A percentile compares a stretch with the other conserved stretches of the same genome.
Evolutionary conservation across 75 land plant species (phyloP).

Genomic region (Picea glauca): DNA sequence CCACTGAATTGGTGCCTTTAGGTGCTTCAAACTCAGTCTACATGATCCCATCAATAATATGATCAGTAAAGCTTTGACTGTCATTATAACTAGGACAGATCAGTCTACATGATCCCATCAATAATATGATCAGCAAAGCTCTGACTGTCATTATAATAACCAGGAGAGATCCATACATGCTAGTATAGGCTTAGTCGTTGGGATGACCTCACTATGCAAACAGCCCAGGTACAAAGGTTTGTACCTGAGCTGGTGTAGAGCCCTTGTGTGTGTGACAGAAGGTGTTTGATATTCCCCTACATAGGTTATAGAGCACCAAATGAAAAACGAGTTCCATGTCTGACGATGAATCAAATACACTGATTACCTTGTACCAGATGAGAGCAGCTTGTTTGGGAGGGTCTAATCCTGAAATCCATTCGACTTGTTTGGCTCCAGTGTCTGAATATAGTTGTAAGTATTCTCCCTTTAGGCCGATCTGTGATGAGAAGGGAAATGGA

Average conservation of each 20-base stretch:
- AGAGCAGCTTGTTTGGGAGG: constrained; percentile 5
- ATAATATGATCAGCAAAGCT: too few relatives aligned
- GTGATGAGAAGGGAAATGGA: background rate
- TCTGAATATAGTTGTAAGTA: background rate
- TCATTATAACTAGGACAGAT: background rate
- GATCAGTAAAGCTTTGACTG: background rate
- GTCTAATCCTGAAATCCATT: background rate
- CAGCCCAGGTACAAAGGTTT: too few relatives aligned
- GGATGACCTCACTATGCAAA: too few relatives aligned
- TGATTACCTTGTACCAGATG: constrained; percentile 7
- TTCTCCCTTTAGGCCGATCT: constrained; percentile 5
- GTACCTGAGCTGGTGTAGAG: too few relatives aligned
- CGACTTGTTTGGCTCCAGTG: background rate
- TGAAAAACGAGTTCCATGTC: too few relatives aligned
- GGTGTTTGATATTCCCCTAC: too few relatives aligned
- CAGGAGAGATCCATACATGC: background rate
- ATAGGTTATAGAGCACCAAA: too few relatives aligned
- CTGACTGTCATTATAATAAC: background rate
- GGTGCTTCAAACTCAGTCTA: constrained; percentile 44
- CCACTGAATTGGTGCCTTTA: constrained; percentile 38
- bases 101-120: constrained; percentile 10
- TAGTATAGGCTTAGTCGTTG: too few relatives aligned
- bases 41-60: background rate
- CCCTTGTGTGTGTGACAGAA: too few relatives aligned
- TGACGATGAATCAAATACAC: background rate